phyloP scores from a whole-genome alignment of 805 yeast genomes.

The Candida golubevii region DNA sequence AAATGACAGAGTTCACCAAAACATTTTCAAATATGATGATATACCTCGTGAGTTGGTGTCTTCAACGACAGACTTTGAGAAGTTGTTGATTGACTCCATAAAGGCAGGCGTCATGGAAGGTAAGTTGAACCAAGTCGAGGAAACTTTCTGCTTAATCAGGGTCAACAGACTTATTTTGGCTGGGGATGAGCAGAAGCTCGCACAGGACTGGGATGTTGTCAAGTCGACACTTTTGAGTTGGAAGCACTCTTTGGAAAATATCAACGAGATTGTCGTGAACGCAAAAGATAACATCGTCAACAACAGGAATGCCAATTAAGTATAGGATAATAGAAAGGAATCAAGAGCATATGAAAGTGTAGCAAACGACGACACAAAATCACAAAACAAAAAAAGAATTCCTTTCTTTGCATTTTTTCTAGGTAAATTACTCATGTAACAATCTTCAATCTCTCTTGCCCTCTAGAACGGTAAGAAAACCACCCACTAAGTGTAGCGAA shows the following conservation, averaged over 20 bases:
- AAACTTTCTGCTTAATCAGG: slow-evolving; percentile 37
- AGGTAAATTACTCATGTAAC: no score
- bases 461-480: slow-evolving; percentile 81
- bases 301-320: slow-evolving; percentile 18
- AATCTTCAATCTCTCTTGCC: slow-evolving; percentile 25
- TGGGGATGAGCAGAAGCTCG: slow-evolving; percentile 28
- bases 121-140: slow-evolving; percentile 41
- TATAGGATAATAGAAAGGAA: slow-evolving; percentile 6
- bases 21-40: slow-evolving; percentile 33
- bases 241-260: slow-evolving; percentile 38
- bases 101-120: slow-evolving; percentile 44
- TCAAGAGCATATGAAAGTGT: background rate
- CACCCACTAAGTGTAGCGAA: slow-evolving; percentile 91
- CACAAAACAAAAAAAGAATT: no score
- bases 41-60: slow-evolving; percentile 29
- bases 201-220: slow-evolving; percentile 35
- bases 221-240: slow-evolving; percentile 33
- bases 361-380: background rate
- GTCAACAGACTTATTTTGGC: slow-evolving; percentile 39
- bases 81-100: slow-evolving; percentile 38
- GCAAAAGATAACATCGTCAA: slow-evolving; percentile 41
- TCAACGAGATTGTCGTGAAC: slow-evolving; percentile 37
- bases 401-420: no score
- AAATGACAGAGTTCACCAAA: slow-evolving; percentile 21
- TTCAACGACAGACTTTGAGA: slow-evolving; percentile 33